These are phyloP conservation scores for Euphrasia arctica DNA, from an alignment of 305 asterid species.

Conservation along the genomic window DNA sequence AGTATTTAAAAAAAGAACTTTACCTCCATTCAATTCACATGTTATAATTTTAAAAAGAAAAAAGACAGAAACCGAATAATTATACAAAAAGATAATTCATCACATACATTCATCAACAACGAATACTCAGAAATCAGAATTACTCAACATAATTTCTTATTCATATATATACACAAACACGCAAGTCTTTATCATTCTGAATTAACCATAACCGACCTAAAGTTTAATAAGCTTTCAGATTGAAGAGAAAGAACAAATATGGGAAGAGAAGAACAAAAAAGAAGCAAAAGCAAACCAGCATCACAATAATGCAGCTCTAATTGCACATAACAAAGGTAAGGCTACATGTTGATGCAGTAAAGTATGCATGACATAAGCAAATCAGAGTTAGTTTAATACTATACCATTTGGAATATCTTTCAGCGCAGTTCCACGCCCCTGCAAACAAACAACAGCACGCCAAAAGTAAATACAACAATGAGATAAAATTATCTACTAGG, in stretches of 20 bases:
- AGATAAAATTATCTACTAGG: conserved; percentile 16
- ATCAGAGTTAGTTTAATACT: conserved; percentile 14
- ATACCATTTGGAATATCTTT: conserved; percentile 91
- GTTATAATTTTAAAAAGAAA: neutral
- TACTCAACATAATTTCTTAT: neutral
- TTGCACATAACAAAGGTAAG: conserved; percentile 1
- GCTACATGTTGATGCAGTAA: conserved; percentile 2
- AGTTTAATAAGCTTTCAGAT: neutral
- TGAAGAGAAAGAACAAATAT: neutral
- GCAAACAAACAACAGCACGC: conserved; percentile 26
- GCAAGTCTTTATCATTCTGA: neutral
- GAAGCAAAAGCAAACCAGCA: too few relatives aligned
- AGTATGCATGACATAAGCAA: conserved; percentile 16
- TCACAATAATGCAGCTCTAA: neutral
- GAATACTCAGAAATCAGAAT: neutral
- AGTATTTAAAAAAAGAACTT: neutral
- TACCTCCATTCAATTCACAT: neutral
- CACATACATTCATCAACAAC: neutral
- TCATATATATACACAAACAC: neutral
- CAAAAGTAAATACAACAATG: conserved; percentile 20
- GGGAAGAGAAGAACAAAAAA: neutral
- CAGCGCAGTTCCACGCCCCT: conserved; percentile 90
- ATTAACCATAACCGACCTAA: neutral
- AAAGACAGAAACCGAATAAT: neutral
- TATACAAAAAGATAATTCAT: neutral